Percentiles rank a stretch among this genome's conserved stretches.
These are phyloP conservation scores for Tetragonia tetragonoides DNA, from an alignment of 148 eudicot species.

Conservation along the genomic window DNA sequence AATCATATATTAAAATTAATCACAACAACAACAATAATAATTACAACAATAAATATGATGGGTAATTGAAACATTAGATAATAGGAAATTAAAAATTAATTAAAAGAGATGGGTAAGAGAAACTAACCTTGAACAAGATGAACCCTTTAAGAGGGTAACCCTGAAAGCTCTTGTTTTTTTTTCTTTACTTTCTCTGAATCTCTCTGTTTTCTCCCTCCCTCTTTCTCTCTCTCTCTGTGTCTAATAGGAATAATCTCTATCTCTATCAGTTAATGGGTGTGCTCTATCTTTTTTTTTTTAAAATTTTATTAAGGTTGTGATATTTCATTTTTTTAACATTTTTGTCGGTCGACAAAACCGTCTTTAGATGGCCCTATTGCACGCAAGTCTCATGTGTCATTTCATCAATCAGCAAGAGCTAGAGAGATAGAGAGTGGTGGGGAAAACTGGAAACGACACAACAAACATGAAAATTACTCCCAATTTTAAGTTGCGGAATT, in stretches of 20 bases:
- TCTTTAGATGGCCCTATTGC: slow-evolving; percentile 14
- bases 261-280: background rate
- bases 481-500: too few species aligned
- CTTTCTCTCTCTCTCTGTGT: too few species aligned
- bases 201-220: background rate
- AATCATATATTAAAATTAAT: background rate
- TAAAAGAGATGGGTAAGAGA: background rate
- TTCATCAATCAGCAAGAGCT: slow-evolving; percentile 7
- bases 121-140: slow-evolving; percentile 9
- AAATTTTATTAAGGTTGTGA: too few species aligned
- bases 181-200: background rate
- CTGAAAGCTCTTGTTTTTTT: slow-evolving; percentile 12
- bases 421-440: background rate
- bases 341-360: slow-evolving; percentile 17
- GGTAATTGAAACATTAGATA: background rate
- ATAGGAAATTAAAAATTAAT: background rate
- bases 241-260: background rate
- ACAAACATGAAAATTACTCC: too few species aligned
- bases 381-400: slow-evolving; percentile 11
- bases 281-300: background rate
- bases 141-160: background rate
- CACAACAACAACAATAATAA: background rate
- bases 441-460: background rate
- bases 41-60: background rate
- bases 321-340: background rate